Evolutionary conservation across 805 yeast genomes (phyloP).

Genomic region (Wickerhamomyces alni): DNA sequence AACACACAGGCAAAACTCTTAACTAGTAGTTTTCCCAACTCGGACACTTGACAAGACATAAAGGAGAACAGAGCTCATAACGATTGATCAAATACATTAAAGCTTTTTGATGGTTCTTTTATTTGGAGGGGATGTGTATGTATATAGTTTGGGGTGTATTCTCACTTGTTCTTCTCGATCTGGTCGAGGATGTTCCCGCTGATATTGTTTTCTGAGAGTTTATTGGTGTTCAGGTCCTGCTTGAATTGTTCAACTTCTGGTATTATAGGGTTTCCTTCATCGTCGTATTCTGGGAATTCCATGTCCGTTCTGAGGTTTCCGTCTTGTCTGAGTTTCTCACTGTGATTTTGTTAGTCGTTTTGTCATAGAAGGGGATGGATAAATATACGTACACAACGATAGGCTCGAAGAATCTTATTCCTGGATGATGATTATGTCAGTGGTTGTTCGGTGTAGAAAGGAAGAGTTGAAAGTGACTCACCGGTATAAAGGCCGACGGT

Average conservation of each 20-base stretch:
- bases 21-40: too few species aligned
- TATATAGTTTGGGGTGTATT: too few species aligned
- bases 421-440: conserved; percentile 21
- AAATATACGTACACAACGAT: conserved; percentile 50
- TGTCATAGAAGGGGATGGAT: neutral
- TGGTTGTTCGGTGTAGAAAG: neutral
- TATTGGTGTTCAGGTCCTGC: neutral
- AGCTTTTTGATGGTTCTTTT: too few species aligned
- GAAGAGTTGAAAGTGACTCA: conserved; percentile 5
- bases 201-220: too few species aligned
- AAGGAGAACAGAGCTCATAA: too few species aligned
- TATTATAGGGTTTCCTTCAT: conserved; percentile 31
- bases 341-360: conserved; percentile 9
- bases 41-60: too few species aligned
- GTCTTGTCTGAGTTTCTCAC: conserved; percentile 59
- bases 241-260: conserved; percentile 14
- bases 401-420: conserved; percentile 69
- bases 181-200: too few species aligned
- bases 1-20: too few species aligned
- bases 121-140: too few species aligned
- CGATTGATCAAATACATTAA: too few species aligned
- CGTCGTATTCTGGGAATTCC: conserved; percentile 46
- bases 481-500: conserved; percentile 42
- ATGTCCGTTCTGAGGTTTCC: conserved; percentile 60
- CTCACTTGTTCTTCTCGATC: too few species aligned